Conservation (phyloP, 257 asterid species). For the Solanum stenotomum region DNA sequence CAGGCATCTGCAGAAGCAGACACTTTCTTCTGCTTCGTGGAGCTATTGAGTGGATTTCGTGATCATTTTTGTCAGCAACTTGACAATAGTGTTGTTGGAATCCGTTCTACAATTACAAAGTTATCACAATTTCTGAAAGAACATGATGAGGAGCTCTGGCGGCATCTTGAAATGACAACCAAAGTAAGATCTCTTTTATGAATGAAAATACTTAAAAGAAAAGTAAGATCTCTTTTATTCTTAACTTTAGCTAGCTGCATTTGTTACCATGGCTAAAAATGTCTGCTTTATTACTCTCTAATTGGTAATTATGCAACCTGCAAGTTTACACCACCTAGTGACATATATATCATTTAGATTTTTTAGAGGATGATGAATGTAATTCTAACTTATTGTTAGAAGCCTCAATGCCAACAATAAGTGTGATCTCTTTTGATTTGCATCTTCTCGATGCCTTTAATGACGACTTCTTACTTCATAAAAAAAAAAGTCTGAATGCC, state of each 20-base stretch:
- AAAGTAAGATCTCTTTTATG: slow-evolving; percentile 39
- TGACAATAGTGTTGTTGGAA: slow-evolving; percentile 94
- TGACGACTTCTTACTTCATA: background rate
- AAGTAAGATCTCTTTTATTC: slow-evolving; percentile 35
- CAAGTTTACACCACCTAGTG: background rate
- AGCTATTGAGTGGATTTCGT: slow-evolving; percentile 84
- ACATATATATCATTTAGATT: background rate
- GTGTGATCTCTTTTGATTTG: background rate
- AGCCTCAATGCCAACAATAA: background rate
- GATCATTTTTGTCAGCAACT: slow-evolving; percentile 96
- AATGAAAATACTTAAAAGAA: background rate
- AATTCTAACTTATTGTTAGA: background rate
- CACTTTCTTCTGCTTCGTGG: slow-evolving; percentile 94
- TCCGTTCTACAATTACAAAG: slow-evolving; percentile 83
- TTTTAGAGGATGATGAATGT: background rate
- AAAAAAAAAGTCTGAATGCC: background rate
- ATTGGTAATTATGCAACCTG: background rate
- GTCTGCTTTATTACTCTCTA: background rate
- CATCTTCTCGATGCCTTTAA: background rate
- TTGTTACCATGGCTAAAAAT: background rate
- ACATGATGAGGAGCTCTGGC: slow-evolving; percentile 98
- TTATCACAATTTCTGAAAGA: slow-evolving; percentile 80
- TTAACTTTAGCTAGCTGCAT: background rate
- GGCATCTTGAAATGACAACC: slow-evolving; percentile 91
- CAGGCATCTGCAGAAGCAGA: slow-evolving; percentile 94